Percentiles rank a stretch among this genome's conserved stretches.
Evolutionary conservation across 2,329 filamentous ascomycete species (phyloP).

Genomic region (Clonostachys rhizophaga): DNA sequence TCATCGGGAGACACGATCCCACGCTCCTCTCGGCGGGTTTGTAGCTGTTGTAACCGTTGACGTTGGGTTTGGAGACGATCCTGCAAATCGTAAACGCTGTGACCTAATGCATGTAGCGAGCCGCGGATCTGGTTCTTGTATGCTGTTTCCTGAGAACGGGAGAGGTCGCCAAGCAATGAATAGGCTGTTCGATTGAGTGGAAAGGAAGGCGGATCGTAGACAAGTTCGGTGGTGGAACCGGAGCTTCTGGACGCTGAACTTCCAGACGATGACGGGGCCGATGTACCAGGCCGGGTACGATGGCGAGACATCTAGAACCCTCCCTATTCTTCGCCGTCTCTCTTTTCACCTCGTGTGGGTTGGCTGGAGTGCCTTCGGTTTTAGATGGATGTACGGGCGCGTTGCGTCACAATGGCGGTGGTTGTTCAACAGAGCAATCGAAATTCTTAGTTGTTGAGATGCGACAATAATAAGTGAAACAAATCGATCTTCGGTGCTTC

Average conservation of each 20-base stretch:
- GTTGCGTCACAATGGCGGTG: too few species aligned
- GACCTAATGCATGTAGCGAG: constrained; percentile 35
- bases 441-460: too few species aligned
- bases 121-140: constrained; percentile 42
- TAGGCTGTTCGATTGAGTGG: constrained; percentile 34
- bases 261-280: not conserved
- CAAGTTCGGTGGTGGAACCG: not conserved
- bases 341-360: too few species aligned
- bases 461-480: too few species aligned
- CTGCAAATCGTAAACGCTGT: constrained; percentile 42
- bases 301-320: too few species aligned
- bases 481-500: too few species aligned
- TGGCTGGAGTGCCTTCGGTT: too few species aligned
- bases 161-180: constrained; percentile 34
- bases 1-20: constrained; percentile 26
- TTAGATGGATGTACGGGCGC: too few species aligned
- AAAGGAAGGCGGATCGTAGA: constrained; percentile 41
- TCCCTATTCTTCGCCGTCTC: too few species aligned
- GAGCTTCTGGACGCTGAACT: not conserved
- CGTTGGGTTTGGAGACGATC: constrained; percentile 34
- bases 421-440: too few species aligned
- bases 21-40: constrained; percentile 27
- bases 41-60: constrained; percentile 20
- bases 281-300: too few species aligned
- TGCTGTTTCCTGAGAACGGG: constrained; percentile 29